Conservation (phyloP, 768 basidiomycete species). For the Pholiota molesta region DNA sequence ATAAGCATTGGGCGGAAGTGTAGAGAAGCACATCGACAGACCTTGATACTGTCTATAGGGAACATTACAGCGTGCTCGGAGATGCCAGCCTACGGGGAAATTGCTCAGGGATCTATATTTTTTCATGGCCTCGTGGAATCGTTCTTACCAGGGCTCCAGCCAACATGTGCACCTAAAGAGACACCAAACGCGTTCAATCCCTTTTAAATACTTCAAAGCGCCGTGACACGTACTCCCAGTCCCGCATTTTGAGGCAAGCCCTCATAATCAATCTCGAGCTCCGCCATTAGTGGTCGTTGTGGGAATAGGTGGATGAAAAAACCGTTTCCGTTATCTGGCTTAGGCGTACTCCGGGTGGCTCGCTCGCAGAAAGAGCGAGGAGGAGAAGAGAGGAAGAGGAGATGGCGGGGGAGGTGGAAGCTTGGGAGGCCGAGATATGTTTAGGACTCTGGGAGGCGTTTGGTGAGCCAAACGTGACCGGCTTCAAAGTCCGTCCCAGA, state of each 20-base stretch:
- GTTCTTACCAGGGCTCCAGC: slow-evolving; percentile 90
- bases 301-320: background rate
- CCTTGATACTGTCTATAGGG: slow-evolving; percentile 98
- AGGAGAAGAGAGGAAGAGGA: background rate
- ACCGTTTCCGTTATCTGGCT: background rate
- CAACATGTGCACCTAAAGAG: slow-evolving; percentile 86
- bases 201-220: background rate
- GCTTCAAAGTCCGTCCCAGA: slow-evolving; percentile 10
- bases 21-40: slow-evolving; percentile 35
- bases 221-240: slow-evolving; percentile 57
- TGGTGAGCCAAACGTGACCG: slow-evolving; percentile 9
- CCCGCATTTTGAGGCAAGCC: slow-evolving; percentile 73
- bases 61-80: slow-evolving; percentile 99
- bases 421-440: slow-evolving; percentile 9
- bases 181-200: slow-evolving; percentile 17
- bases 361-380: slow-evolving; percentile 1
- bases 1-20: slow-evolving; percentile 6
- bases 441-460: slow-evolving; percentile 8
- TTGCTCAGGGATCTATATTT: background rate
- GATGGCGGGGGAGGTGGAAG: background rate
- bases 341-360: background rate
- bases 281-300: slow-evolving; percentile 30
- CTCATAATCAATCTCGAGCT: slow-evolving; percentile 50
- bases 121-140: slow-evolving; percentile 5
- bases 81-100: slow-evolving; percentile 80